Percentiles rank a stretch among this genome's conserved stretches.
Evolutionary conservation across 2,329 filamentous ascomycete species (phyloP).

Genomic region (Paecilomyces variotii): DNA sequence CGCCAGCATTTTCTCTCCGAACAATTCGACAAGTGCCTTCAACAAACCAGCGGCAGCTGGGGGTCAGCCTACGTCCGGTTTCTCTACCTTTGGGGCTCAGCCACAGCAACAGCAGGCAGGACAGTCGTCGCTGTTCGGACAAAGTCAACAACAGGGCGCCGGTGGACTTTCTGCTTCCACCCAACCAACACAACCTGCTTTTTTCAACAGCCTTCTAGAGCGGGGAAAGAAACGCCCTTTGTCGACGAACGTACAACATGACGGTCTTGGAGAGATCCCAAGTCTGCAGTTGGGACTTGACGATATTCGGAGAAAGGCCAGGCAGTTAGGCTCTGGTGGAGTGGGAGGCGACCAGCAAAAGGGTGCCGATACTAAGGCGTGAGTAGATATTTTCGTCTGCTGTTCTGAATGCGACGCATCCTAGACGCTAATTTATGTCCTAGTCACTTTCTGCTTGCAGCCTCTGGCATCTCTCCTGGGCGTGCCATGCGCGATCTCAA

Average conservation of each 20-base stretch:
- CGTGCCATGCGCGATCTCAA: constrained; percentile 80
- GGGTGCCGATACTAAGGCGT: constrained; percentile 45
- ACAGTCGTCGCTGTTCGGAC: constrained; percentile 18
- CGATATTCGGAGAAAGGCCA: constrained; percentile 71
- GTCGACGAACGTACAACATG: constrained; percentile 50
- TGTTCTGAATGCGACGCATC: neutral
- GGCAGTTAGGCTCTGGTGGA: constrained; percentile 64
- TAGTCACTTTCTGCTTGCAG: constrained; percentile 86
- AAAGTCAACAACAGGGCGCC: constrained; percentile 16
- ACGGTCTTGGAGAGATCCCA: constrained; percentile 66
- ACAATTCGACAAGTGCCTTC: constrained; percentile 19
- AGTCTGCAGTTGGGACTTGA: constrained; percentile 84
- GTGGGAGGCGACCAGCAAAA: constrained; percentile 38
- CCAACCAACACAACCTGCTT: constrained; percentile 45
- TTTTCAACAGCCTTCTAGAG: constrained; percentile 58
- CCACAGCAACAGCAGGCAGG: constrained; percentile 18
- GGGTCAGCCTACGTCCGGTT: constrained; percentile 14
- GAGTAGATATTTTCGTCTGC: constrained; percentile 19
- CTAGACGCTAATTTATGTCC: constrained; percentile 7
- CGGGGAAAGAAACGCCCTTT: constrained; percentile 60
- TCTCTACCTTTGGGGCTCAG: constrained; percentile 19
- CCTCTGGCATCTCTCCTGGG: constrained; percentile 84
- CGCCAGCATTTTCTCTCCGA: constrained; percentile 19
- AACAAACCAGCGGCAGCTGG: constrained; percentile 14
- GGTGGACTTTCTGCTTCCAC: constrained; percentile 15